Evolutionary conservation across 2,329 filamentous ascomycete species (phyloP), one percentile per base, ranked within the genome.

Genomic region (Aureobasidium vineae): DNA sequence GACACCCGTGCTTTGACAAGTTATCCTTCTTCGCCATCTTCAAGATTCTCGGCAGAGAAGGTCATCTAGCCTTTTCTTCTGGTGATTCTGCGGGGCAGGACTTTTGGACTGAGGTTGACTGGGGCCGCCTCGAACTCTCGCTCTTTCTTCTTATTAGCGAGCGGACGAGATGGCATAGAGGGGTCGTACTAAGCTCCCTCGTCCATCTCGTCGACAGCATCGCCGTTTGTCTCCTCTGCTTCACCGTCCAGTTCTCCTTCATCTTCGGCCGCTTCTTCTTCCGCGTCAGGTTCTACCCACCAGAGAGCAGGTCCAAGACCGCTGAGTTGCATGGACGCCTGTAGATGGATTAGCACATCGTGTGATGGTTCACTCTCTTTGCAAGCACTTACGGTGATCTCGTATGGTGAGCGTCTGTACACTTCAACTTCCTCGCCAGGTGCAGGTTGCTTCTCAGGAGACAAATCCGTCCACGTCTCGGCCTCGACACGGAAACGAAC

Each of bases 391-490:
- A 79, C 77, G 61, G 77, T 86, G 70, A 94, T 85, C 69, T 83
- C 84, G 80, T 92, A 95, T 0, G 90, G 89, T 5, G 90, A 87
- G 68, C 83, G 84, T 71, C 87, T 86, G 64, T 87, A 84, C 59
- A 85, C 84, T 57, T 90, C 86, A 45, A 85, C 84, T 16, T 86
- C 82, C 69, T 89, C 85, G 3, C 81, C 77, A 41, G 89, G 86
- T 61, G 88, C 87, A 66, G 85, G 84, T 0, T 91, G 89, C 49
- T 88, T 86, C 78, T 96, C 87, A 0, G 94, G 94, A 0, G 90
- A 88, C 77, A 96, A 90, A 75, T 98, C 94, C 68, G 92, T 86
- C 92, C 95, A 99, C 70, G 91, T 86, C 79, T 99, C 95, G 60
- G 89, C 86, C 71, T 96, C 87, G 47, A 98, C 88, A 26, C 92